Conservation (phyloP, 306 rosid genomes). For the Cucumis melo region DNA sequence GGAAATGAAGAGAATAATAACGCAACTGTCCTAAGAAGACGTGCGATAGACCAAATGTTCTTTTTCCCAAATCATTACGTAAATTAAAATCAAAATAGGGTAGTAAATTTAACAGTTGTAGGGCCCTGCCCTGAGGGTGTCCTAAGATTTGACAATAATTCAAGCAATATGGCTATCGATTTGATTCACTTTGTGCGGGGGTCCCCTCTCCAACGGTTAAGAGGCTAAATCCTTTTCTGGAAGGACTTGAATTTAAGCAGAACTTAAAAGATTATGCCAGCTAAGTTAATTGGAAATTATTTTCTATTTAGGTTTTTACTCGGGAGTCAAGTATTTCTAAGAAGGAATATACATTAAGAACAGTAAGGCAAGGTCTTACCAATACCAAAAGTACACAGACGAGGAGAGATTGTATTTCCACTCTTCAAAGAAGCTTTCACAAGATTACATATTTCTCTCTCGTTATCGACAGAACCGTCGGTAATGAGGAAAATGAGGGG, state of each 20-base stretch:
- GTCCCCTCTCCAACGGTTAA: background rate
- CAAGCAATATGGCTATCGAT: background rate
- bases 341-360: background rate
- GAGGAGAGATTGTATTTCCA: slow-evolving; percentile 39
- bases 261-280: background rate
- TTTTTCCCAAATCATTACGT: background rate
- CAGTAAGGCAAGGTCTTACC: slow-evolving; percentile 30
- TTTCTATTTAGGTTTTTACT: background rate
- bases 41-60: background rate
- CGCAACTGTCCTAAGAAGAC: background rate
- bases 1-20: background rate
- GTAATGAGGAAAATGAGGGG: slow-evolving; percentile 80
- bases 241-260: background rate
- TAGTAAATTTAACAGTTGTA: background rate
- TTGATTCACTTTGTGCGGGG: background rate
- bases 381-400: slow-evolving; percentile 78
- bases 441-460: slow-evolving; percentile 63
- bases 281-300: background rate
- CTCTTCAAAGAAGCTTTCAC: slow-evolving; percentile 35
- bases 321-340: background rate
- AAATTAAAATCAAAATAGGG: background rate
- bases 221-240: background rate
- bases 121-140: background rate
- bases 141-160: background rate
- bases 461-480: slow-evolving; percentile 83